Percentiles rank a stretch among this genome's conserved stretches.
Evolutionary conservation across 1,284 basidiomycete species (phyloP).

Genomic region (Malassezia brasiliensis): DNA sequence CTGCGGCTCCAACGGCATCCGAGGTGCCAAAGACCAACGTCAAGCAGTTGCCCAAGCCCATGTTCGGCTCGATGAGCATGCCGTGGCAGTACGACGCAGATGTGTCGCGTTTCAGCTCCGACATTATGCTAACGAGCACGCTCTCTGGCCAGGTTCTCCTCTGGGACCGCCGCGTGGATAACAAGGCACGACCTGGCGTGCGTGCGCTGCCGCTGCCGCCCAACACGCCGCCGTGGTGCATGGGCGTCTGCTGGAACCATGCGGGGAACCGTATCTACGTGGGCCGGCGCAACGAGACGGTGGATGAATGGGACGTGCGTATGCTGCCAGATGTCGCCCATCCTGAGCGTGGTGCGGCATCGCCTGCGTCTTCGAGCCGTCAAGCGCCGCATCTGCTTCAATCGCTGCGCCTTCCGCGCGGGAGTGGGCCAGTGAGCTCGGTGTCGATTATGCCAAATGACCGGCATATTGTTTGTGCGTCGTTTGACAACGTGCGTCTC

Average conservation of each 20-base stretch:
- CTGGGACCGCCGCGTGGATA: slow-evolving; percentile 70
- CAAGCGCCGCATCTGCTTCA: slow-evolving; percentile 65
- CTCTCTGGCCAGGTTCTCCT: slow-evolving; percentile 86
- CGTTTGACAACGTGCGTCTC: slow-evolving; percentile 80
- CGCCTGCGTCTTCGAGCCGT: background rate
- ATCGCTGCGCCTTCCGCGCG: slow-evolving; percentile 71
- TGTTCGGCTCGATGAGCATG: slow-evolving; percentile 33
- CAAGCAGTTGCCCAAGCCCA: slow-evolving; percentile 28
- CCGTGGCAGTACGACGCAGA: slow-evolving; percentile 39
- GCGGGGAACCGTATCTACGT: slow-evolving; percentile 81
- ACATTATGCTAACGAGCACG: slow-evolving; percentile 76
- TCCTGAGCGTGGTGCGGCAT: background rate
- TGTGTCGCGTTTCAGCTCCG: slow-evolving; percentile 58
- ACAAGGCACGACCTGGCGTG: slow-evolving; percentile 55
- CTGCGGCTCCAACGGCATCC: background rate
- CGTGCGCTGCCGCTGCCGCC: slow-evolving; percentile 76
- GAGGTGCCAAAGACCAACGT: slow-evolving; percentile 10
- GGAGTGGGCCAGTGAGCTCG: slow-evolving; percentile 83
- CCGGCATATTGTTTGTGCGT: slow-evolving; percentile 78
- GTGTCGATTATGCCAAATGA: slow-evolving; percentile 82
- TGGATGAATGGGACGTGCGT: slow-evolving; percentile 84
- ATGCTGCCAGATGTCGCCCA: slow-evolving; percentile 20
- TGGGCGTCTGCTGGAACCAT: slow-evolving; percentile 63
- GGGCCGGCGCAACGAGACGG: slow-evolving; percentile 76
- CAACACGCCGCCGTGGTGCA: slow-evolving; percentile 89